Conservation (phyloP, 768 basidiomycete species). For the Lactarius tabidus region DNA sequence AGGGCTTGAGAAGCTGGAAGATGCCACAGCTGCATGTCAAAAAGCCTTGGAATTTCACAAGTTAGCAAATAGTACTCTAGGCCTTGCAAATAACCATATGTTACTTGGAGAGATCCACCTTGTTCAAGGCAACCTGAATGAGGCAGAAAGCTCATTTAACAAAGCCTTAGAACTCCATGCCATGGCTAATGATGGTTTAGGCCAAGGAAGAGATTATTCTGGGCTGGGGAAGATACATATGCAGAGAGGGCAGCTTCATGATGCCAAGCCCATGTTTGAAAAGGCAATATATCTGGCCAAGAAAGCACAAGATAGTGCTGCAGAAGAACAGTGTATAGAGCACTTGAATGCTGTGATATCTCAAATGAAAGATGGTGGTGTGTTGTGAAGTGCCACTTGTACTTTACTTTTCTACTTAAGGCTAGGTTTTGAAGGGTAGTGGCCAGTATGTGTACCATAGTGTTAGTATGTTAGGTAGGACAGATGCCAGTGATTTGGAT, state of each 20-base stretch:
- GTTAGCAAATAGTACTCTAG: too few species aligned
- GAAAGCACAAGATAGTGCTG: not conserved
- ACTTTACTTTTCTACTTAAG: too few species aligned
- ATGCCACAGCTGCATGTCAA: too few species aligned
- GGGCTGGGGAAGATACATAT: not conserved
- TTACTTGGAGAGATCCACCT: too few species aligned
- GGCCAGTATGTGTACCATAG: too few species aligned
- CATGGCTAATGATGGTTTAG: not conserved
- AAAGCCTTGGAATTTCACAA: too few species aligned
- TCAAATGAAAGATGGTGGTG: not conserved
- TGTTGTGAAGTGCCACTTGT: not conserved
- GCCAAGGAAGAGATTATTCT: not conserved
- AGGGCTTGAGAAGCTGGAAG: too few species aligned
- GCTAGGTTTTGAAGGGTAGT: constrained; percentile 12
- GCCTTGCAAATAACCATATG: too few species aligned
- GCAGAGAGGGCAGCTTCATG: not conserved
- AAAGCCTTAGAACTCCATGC: not conserved
- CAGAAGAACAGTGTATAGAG: not conserved
- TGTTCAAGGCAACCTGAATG: too few species aligned
- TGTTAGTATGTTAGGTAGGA: too few species aligned
- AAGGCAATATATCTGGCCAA: not conserved
- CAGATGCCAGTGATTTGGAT: too few species aligned
- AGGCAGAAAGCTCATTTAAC: too few species aligned
- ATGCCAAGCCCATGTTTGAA: not conserved
- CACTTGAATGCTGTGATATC: not conserved